These are phyloP conservation scores for Zasmidium cellare DNA, from an alignment of 2,329 filamentous ascomycete species.

Conservation along the genomic window DNA sequence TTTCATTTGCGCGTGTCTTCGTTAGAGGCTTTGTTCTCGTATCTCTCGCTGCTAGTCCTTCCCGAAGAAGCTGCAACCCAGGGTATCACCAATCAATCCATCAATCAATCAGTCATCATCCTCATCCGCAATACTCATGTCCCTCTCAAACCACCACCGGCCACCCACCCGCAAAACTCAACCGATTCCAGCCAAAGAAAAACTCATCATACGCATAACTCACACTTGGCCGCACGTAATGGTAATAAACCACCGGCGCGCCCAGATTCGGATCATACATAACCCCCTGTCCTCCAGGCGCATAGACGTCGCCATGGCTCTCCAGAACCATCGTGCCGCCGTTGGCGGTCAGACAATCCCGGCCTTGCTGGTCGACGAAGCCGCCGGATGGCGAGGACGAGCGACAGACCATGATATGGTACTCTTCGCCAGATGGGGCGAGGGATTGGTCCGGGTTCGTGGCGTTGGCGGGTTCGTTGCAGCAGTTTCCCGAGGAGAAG, in stretches of 20 bases:
- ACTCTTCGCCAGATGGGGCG: constrained; percentile 54
- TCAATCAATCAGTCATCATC: too few relatives aligned
- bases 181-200: constrained; percentile 27
- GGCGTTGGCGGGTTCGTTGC: constrained; percentile 29
- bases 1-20: too few relatives aligned
- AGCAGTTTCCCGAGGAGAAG: constrained; percentile 40
- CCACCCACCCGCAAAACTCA: constrained; percentile 25
- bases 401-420: constrained; percentile 64
- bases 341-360: constrained; percentile 51
- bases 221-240: constrained; percentile 45
- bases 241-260: constrained; percentile 63
- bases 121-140: too few relatives aligned
- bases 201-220: constrained; percentile 24
- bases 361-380: constrained; percentile 59
- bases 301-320: constrained; percentile 62
- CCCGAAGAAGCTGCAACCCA: too few relatives aligned
- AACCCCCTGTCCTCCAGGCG: constrained; percentile 64
- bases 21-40: too few relatives aligned
- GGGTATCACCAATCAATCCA: too few relatives aligned
- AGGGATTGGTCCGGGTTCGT: constrained; percentile 27
- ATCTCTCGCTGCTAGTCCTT: too few relatives aligned
- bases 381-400: constrained; percentile 51
- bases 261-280: constrained; percentile 47
- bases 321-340: constrained; percentile 63
- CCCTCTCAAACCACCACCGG: constrained; percentile 17